Evolutionary conservation across 2,329 filamentous ascomycete genomes (phyloP).

Genomic region (Byssoonygena ceratinophila): DNA sequence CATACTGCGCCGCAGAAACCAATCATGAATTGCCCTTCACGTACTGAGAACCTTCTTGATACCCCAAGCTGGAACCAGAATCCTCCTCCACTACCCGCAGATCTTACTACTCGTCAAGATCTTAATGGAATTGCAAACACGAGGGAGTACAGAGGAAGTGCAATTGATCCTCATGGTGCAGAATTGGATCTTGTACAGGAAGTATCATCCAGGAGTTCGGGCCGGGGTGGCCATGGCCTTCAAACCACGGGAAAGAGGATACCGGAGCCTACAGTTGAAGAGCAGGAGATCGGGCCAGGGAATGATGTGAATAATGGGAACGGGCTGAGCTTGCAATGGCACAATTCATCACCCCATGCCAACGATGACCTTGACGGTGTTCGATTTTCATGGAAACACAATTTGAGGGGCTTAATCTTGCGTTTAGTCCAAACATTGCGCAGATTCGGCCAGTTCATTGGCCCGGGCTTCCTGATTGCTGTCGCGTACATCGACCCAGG

Average conservation of each 20-base stretch:
- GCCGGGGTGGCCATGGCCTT: conserved; percentile 13
- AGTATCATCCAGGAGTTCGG: conserved; percentile 22
- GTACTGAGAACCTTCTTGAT: conserved; percentile 46
- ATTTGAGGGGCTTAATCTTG: background rate
- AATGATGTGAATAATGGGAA: background rate
- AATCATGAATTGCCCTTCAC: conserved; percentile 55
- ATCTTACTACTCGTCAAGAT: conserved; percentile 52
- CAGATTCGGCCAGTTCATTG: conserved; percentile 38
- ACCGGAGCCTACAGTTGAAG: conserved; percentile 1
- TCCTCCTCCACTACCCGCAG: conserved; percentile 47
- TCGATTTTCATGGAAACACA: background rate
- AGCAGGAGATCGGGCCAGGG: background rate
- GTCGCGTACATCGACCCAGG: conserved; percentile 41
- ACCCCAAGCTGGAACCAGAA: conserved; percentile 52
- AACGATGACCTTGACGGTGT: background rate
- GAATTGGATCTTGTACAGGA: conserved; percentile 23
- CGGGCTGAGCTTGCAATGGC: background rate
- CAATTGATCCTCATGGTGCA: conserved; percentile 19
- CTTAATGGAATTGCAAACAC: conserved; percentile 52
- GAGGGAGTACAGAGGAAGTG: conserved; percentile 41
- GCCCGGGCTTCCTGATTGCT: conserved; percentile 40
- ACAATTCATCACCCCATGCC: background rate
- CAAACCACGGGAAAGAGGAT: background rate
- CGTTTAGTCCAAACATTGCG: conserved; percentile 20
- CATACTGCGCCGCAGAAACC: background rate